Base-by-base conservation (phyloP, 2,329 filamentous ascomycete genomes). In the Penicillium occitanis region DNA sequence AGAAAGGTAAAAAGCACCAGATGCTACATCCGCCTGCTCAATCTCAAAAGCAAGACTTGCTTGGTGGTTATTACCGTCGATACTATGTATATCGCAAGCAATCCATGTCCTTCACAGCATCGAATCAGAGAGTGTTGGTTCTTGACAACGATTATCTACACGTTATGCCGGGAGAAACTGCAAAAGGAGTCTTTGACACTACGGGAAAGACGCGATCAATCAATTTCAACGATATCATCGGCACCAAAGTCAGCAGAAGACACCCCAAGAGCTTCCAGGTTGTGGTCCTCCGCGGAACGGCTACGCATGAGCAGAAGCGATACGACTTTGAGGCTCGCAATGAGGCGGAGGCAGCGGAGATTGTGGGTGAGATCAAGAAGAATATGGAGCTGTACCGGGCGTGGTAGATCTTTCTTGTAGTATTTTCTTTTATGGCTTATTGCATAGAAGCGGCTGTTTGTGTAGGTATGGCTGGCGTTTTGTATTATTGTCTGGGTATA, bases 81-180 rank as follows among this genome's bases (percentile, higher is more conserved):
- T 90, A 88, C 75, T 83, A 85, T 63, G 87, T 90, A 19, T 83
- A 85, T 33, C 85, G 87, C 70, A 88, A 89, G 73, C 87, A 89
- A 71, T 85, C 87, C 33, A 87, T 89, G 79, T 87, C 85, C 2
- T 89, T 90, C 69, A 84, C 87, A 0, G 84, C 85, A 6, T 85
- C 84, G 4, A 86, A 86, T 59, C 84, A 86, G 22, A 83, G 86
- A 48, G 85, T 87, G 13, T 77, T 90, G 25, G 84, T 87, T 7
- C 85, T 90, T 61, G 87, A 89, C 69, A 86, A 85, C 62, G 87
- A 90, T 70, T 88, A 88, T 72, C 84, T 90, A 76, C 87, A 89
- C 73, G 87, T 89, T 68, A 85, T 89, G 79, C 87, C 87, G 6
- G 77, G 76, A 2, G 81, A 83, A 48, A 80, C 80, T 3, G 84